Evolutionary conservation across 2,329 filamentous ascomycete species (phyloP), one percentile per base, ranked within the genome.

Genomic region (Alternaria metachromatica): DNA sequence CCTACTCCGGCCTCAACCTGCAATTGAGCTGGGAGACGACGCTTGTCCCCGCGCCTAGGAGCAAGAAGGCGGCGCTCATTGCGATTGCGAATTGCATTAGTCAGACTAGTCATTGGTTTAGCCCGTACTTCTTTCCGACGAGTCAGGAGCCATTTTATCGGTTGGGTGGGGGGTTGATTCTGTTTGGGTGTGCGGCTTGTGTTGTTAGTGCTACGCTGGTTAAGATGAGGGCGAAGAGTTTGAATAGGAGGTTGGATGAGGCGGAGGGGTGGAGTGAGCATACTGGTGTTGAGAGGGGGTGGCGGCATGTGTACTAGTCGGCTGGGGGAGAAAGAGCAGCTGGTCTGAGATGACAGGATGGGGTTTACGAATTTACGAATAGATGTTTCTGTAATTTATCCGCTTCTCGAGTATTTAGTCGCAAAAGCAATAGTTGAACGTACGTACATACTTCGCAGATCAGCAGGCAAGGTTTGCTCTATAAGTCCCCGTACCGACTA

Each of bases 11-110:
- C 12, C 76, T 82, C 6, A 82, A 82, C 49, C 66, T 83, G 33
- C 80, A 82, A 63, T 71, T 82, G 1, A 79, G 80, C 0, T 83
- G 81, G 81, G 81, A 82, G 54, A 82, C 81, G 0, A 82, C 80
- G 0, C 73, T 82, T 0, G 80, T 83, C 0, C 81, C 82, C 3
- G 73, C 77, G 0, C 81, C 82, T 0, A 74, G 81, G 1, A 80
- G 75, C 11, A 83, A 83, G 61, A 76, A 79, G 37, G 82, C 82
- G 0, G 82, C 81, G 0, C 75, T 83, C 1, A 80, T 83, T 51
- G 81, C 82, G 1, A 81, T 82, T 48, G 80, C 81, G 6, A 83
- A 83, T 53, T 81, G 77, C 33, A 75, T 82, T 1, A 80, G 75
- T n/a, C 78, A 79, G 5, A 71, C 76, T 1, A 80, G 77, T 3